These are phyloP conservation scores for Hanseniaspora vineae DNA, from an alignment of 805 yeast genomes.

Conservation along the genomic window DNA sequence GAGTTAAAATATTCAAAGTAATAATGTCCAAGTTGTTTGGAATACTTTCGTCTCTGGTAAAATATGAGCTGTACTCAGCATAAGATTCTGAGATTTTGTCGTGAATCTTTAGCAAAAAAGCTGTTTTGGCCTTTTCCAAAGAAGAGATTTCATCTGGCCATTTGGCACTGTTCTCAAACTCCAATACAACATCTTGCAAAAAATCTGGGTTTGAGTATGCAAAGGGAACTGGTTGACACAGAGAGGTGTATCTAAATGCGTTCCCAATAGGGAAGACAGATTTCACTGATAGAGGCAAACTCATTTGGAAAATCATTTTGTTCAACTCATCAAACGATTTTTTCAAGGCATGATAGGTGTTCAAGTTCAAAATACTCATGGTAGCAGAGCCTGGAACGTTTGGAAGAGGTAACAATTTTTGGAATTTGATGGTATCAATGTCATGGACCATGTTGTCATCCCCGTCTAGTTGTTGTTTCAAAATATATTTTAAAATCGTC, in stretches of 20 bases:
- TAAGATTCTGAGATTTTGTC: slow-evolving; percentile 31
- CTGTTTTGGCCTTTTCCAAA: slow-evolving; percentile 80
- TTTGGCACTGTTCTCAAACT: slow-evolving; percentile 77
- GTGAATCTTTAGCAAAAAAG: slow-evolving; percentile 65
- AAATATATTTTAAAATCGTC: slow-evolving; percentile 49
- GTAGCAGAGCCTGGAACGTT: slow-evolving; percentile 43
- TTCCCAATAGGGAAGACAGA: slow-evolving; percentile 65
- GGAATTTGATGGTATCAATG: slow-evolving; percentile 31
- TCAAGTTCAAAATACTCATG: slow-evolving; percentile 34
- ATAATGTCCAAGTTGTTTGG: slow-evolving; percentile 53
- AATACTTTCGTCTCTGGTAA: slow-evolving; percentile 54
- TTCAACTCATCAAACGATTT: slow-evolving; percentile 47
- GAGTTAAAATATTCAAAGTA: slow-evolving; percentile 55
- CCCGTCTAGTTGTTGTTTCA: slow-evolving; percentile 50
- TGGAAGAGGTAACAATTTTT: slow-evolving; percentile 44
- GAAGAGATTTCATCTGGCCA: slow-evolving; percentile 94
- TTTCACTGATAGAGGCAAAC: slow-evolving; percentile 60
- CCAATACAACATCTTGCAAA: slow-evolving; percentile 68
- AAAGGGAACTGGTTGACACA: slow-evolving; percentile 71
- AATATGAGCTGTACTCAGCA: slow-evolving; percentile 40
- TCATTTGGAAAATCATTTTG: slow-evolving; percentile 37
- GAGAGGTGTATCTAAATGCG: slow-evolving; percentile 61
- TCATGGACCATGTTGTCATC: slow-evolving; percentile 16
- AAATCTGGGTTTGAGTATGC: slow-evolving; percentile 65
- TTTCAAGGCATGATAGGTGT: slow-evolving; percentile 30